Percentiles rank a stretch among this genome's conserved stretches.
Evolutionary conservation across 2,329 filamentous ascomycete species (phyloP).

Genomic region (Claviceps sorghi): DNA sequence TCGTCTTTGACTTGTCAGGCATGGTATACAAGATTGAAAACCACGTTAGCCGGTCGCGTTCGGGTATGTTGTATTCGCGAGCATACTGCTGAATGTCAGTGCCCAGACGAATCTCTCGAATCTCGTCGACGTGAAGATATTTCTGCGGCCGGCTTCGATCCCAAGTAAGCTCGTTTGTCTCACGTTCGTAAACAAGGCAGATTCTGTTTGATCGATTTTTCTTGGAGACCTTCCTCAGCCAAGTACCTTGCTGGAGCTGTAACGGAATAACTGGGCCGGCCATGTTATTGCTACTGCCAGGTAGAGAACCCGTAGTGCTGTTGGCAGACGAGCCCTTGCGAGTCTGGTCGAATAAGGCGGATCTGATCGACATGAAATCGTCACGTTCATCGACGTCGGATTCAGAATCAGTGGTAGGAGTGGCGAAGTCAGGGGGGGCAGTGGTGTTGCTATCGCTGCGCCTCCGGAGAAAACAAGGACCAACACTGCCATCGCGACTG

Average conservation of each 20-base stretch:
- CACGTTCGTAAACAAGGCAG: conserved; percentile 57
- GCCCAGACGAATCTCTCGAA: conserved; percentile 75
- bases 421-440: conserved; percentile 34
- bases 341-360: conserved; percentile 27
- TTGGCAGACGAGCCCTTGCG: conserved; percentile 33
- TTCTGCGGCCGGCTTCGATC: conserved; percentile 66
- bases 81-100: conserved; percentile 79
- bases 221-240: conserved; percentile 71
- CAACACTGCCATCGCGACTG: conserved; percentile 75
- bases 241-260: conserved; percentile 62
- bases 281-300: conserved; percentile 27
- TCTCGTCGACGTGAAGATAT: conserved; percentile 85
- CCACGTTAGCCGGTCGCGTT: conserved; percentile 56
- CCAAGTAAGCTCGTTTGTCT: conserved; percentile 80
- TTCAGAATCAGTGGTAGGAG: conserved; percentile 35
- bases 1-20: conserved; percentile 65
- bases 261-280: conserved; percentile 63
- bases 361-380: conserved; percentile 24
- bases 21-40: conserved; percentile 83
- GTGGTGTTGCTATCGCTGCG: conserved; percentile 81
- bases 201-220: conserved; percentile 63
- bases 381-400: conserved; percentile 40
- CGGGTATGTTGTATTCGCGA: conserved; percentile 61
- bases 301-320: conserved; percentile 32
- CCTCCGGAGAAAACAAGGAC: conserved; percentile 73